Percentiles rank a stretch among this genome's conserved stretches.
Evolutionary conservation across 2,329 filamentous ascomycete genomes (phyloP).

Genomic region (Helotiales sp.): DNA sequence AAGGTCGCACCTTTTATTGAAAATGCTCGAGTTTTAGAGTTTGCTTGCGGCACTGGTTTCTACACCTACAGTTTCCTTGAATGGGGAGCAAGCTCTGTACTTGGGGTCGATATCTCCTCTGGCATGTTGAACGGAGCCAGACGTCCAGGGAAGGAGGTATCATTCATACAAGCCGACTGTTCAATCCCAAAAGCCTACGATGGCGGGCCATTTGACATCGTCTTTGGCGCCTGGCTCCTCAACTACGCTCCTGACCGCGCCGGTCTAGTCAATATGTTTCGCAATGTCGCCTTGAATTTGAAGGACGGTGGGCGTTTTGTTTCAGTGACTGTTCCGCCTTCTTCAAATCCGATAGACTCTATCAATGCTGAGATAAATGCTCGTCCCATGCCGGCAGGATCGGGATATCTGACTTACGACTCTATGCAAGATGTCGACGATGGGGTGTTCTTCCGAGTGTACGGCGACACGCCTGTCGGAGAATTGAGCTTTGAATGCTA

Average conservation of each 20-base stretch:
- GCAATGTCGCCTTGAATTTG: conserved; percentile 38
- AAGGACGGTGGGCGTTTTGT: conserved; percentile 37
- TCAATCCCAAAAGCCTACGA: conserved; percentile 26
- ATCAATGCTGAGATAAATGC: conserved; percentile 20
- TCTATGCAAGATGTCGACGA: conserved; percentile 24
- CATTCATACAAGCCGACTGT: conserved; percentile 32
- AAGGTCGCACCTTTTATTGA: conserved; percentile 23
- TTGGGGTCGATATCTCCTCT: conserved; percentile 39
- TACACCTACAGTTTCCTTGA: conserved; percentile 36
- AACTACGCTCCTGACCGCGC: conserved; percentile 37
- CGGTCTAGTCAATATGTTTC: conserved; percentile 37
- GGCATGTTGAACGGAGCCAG: conserved; percentile 36
- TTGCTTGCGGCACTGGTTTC: conserved; percentile 40
- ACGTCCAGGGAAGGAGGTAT: conserved; percentile 9
- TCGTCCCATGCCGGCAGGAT: conserved; percentile 17
- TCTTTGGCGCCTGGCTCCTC: conserved; percentile 39
- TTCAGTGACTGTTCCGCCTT: conserved; percentile 30
- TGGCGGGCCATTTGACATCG: conserved; percentile 37
- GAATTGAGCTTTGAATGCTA: conserved; percentile 31
- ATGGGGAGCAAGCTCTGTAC: conserved; percentile 37
- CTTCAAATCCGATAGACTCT: conserved; percentile 25
- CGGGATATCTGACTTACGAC: conserved; percentile 20
- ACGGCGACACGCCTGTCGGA: conserved; percentile 21
- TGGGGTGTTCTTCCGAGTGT: conserved; percentile 21
- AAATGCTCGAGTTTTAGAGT: conserved; percentile 36